A percentile compares a stretch with the other conserved stretches of the same genome.
These are phyloP conservation scores for Lactarius evosmus DNA, from an alignment of 768 basidiomycete species.

Conservation along the genomic window DNA sequence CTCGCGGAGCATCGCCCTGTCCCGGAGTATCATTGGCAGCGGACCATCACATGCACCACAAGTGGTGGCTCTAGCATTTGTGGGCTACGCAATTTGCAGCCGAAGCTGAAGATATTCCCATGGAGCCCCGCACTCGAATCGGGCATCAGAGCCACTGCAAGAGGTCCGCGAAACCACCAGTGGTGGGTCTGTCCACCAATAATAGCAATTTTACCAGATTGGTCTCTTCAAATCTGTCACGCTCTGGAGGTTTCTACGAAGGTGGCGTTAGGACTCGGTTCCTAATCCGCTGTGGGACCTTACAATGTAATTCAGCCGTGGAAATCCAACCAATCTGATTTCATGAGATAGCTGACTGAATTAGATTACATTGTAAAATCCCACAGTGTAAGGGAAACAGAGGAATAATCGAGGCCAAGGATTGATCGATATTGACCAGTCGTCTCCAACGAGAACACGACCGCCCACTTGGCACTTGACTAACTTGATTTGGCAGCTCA, in stretches of 20 bases:
- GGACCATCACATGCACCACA: conserved; percentile 47
- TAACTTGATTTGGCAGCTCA: too few relatives aligned
- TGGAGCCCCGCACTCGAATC: conserved; percentile 46
- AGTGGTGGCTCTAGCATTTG: conserved; percentile 52
- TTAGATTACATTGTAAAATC: too few relatives aligned
- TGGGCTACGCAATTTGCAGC: conserved; percentile 51
- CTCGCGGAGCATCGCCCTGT: conserved; percentile 7
- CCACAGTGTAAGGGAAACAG: too few relatives aligned
- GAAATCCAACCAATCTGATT: too few relatives aligned
- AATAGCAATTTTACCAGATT: conserved; percentile 42
- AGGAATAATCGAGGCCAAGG: too few relatives aligned
- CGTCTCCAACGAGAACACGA: too few relatives aligned
- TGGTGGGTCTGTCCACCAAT: neutral
- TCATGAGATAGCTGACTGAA: too few relatives aligned
- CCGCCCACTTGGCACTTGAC: too few relatives aligned
- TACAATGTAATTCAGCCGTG: neutral
- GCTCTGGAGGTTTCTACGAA: conserved; percentile 25
- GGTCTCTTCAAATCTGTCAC: conserved; percentile 33
- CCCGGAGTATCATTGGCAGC: conserved; percentile 3
- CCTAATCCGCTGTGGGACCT: too few relatives aligned
- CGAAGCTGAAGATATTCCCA: conserved; percentile 52
- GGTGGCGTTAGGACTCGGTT: neutral
- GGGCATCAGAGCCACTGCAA: neutral
- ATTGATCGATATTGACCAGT: too few relatives aligned
- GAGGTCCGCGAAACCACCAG: neutral